A percentile compares a stretch with the other conserved stretches of the same genome.
Evolutionary conservation across 345 rosid genomes (phyloP).

Genomic region (Ceriops zippeliana): DNA sequence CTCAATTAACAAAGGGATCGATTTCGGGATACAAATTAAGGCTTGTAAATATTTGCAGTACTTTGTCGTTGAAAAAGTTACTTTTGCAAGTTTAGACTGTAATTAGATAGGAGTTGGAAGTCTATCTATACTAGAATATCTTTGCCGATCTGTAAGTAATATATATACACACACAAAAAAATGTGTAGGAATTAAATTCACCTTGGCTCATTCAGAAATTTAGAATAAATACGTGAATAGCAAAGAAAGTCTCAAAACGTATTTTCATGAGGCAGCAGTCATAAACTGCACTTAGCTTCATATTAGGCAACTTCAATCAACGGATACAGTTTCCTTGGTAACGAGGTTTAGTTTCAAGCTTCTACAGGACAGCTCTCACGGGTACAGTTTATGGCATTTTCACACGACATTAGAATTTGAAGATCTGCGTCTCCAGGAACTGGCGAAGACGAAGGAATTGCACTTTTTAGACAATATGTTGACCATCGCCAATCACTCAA

Average conservation of each 20-base stretch:
- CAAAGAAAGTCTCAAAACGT: conserved; percentile 47
- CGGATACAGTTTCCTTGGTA: neutral
- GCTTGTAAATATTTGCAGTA: too few relatives aligned
- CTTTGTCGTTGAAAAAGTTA: too few relatives aligned
- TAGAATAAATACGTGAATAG: conserved; percentile 52
- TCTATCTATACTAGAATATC: too few relatives aligned
- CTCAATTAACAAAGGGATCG: too few relatives aligned
- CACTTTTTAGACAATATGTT: conserved; percentile 34
- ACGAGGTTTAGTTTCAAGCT: neutral
- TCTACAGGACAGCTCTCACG: conserved; percentile 58
- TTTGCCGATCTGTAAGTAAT: too few relatives aligned
- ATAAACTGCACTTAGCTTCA: conserved; percentile 56
- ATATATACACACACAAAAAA: too few relatives aligned
- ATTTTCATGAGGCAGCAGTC: conserved; percentile 65
- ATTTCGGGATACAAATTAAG: too few relatives aligned
- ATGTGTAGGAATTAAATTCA: conserved; percentile 21
- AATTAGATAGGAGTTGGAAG: too few relatives aligned
- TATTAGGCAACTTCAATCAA: conserved; percentile 57
- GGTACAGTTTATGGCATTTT: conserved; percentile 62
- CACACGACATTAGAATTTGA: conserved; percentile 61
- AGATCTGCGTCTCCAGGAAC: conserved; percentile 39
- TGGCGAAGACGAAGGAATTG: conserved; percentile 52
- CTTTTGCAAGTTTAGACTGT: too few relatives aligned
- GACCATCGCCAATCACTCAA: conserved; percentile 61
- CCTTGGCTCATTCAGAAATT: conserved; percentile 75